These are phyloP conservation scores for Podaxis sp. DNA, from an alignment of 768 basidiomycete genomes.

Conservation along the genomic window DNA sequence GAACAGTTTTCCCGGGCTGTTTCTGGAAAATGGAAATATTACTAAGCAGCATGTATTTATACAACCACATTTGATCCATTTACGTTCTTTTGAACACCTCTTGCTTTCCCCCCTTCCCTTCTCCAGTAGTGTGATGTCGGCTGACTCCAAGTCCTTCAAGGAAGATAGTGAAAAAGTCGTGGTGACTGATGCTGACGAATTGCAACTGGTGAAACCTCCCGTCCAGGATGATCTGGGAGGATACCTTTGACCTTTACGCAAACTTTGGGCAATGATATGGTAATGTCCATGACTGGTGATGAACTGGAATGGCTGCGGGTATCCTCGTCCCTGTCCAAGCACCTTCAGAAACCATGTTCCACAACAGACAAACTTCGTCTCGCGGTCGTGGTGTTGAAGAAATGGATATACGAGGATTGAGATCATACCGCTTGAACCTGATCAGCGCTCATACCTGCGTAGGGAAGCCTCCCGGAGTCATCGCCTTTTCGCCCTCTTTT, in stretches of 20 bases:
- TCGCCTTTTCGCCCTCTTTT: conserved; percentile 38
- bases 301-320: conserved; percentile 90
- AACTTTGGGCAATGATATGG: conserved; percentile 47
- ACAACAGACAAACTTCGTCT: conserved; percentile 18
- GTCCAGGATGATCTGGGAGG: conserved; percentile 29
- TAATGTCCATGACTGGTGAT: conserved; percentile 72
- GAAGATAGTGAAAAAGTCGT: conserved; percentile 26
- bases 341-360: conserved; percentile 25
- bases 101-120: conserved; percentile 9
- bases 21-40: conserved; percentile 3
- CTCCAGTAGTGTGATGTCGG: conserved; percentile 19
- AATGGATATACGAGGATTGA: conserved; percentile 67
- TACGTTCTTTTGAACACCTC: conserved; percentile 1
- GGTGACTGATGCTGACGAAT: conserved; percentile 39
- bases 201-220: conserved; percentile 43
- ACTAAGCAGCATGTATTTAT: conserved; percentile 17
- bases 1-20: background rate
- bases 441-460: conserved; percentile 97
- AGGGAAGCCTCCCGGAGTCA: conserved; percentile 89
- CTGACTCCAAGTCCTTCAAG: conserved; percentile 24
- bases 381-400: conserved; percentile 26
- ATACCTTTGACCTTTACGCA: conserved; percentile 22
- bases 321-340: conserved; percentile 44
- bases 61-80: background rate
- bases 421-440: conserved; percentile 98